Base-by-base conservation (phyloP, 2,329 filamentous ascomycete genomes). In the Ascocoryne sarcoides region DNA sequence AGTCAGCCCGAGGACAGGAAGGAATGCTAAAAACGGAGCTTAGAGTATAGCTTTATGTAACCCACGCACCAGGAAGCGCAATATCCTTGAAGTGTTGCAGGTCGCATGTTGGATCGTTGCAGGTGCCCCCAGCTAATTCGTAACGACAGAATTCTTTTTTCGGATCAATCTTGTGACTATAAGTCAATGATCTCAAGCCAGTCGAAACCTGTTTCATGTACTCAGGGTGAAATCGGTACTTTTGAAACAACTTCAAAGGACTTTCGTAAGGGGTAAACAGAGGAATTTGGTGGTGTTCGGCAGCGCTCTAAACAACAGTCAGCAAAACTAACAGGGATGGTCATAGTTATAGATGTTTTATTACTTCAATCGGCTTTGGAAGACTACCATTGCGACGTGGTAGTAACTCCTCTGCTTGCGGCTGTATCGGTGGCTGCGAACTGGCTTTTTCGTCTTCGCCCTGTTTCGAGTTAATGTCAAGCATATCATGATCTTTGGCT, bases 111-210 rank as follows among this genome's bases (percentile, higher is more conserved):
- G 66, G 60, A 57, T 89, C 84, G 51, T 82, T 80, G 20, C 92
- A 96, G 50, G 70, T 67, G 45, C 78, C 77, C 38, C 79, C 79
- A 35, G 71, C 69, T 47, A 84, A 66, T 62, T 94, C 85, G 54
- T 76, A 82, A 28, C 78, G 81, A 62, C 92, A 98, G 36, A 96
- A 58, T 46, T 76, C 74, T 52, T 75, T 79, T 45, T 76, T 70
- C 17, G 79, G 71, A 59, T 95, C 79, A 63, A 98, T 94, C 52
- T 80, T 82, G 63, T 94, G 85, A 65, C 86, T 95, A 66, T 90
- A 96, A 32, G 89, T 96, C 67, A 93, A 71, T 49, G 92, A 96
- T 58, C 83, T 81, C 58, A 88, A 82, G 32, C 90, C 90, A 47
- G 81, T 82, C 41, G 76, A 60, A 42, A 95, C 79, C 42, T 76